Conservation (phyloP, 208 protist species). For the Porcisia hertigi region DNA sequence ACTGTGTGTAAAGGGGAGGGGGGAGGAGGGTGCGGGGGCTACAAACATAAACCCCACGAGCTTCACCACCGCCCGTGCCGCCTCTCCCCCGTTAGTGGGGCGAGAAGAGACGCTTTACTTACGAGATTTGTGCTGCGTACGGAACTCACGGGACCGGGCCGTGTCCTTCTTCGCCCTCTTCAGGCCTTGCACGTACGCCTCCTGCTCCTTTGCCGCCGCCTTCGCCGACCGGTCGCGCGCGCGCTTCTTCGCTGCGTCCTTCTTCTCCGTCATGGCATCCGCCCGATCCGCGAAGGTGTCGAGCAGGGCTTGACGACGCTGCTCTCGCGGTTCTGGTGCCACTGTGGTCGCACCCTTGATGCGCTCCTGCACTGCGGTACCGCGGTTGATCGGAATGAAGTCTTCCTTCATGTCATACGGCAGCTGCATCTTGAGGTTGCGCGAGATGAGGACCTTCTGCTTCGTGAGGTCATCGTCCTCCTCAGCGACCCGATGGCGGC, state of each 20-base stretch:
- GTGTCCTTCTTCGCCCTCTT: constrained; percentile 95
- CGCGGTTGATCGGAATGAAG: constrained; percentile 76
- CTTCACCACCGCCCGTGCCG: background rate
- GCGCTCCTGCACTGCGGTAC: constrained; percentile 70
- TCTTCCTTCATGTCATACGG: constrained; percentile 93
- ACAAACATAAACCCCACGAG: too few relatives aligned
- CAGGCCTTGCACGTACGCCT: constrained; percentile 75
- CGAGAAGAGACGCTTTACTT: constrained; percentile 29
- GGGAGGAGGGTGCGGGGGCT: too few relatives aligned
- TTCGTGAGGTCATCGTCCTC: constrained; percentile 45
- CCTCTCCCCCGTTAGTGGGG: too few relatives aligned
- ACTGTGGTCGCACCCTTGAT: constrained; percentile 70
- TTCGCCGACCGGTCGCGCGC: constrained; percentile 55
- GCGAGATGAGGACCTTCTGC: constrained; percentile 72
- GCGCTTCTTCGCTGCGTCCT: constrained; percentile 76
- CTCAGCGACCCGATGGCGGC: constrained; percentile 64
- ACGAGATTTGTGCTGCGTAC: constrained; percentile 85
- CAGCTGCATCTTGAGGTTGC: constrained; percentile 79
- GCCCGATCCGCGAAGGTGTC: constrained; percentile 72
- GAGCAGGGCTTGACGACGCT: constrained; percentile 78
- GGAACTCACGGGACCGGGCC: constrained; percentile 85
- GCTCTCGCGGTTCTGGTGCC: constrained; percentile 78
- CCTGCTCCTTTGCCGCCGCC: constrained; percentile 64
- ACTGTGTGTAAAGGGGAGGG: background rate
- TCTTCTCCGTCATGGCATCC: constrained; percentile 77